Evolutionary conservation across 2,329 filamentous ascomycete genomes (phyloP).

Genomic region (Fusarium chaquense): DNA sequence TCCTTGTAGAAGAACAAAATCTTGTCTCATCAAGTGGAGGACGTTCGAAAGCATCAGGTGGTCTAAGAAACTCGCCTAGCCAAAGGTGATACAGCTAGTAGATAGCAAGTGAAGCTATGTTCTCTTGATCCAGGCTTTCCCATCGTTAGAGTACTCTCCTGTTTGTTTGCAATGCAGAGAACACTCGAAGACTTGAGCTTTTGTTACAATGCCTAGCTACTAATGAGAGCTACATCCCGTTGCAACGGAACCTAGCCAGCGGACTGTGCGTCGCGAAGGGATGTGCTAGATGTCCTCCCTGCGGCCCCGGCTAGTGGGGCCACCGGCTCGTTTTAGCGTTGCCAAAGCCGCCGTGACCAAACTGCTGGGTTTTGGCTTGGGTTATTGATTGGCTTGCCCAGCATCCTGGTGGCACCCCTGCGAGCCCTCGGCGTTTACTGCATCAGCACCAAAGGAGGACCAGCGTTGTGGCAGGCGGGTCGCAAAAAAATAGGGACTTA

Average conservation of each 20-base stretch:
- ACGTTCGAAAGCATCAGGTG: not conserved
- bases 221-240: not conserved
- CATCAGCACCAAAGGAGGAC: conserved; percentile 23
- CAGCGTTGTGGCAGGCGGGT: conserved; percentile 15
- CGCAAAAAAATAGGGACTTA: no score
- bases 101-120: not conserved
- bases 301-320: conserved; percentile 44
- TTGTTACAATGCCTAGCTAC: not conserved
- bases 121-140: not conserved
- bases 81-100: not conserved
- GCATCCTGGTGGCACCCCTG: conserved; percentile 26
- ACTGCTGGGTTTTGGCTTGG: conserved; percentile 47
- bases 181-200: not conserved
- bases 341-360: conserved; percentile 52
- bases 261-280: conserved; percentile 31
- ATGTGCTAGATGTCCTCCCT: conserved; percentile 18
- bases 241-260: not conserved
- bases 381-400: conserved; percentile 42
- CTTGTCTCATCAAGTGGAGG: not conserved
- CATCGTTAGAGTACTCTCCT: not conserved
- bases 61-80: not conserved
- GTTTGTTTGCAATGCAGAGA: not conserved
- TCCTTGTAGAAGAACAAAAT: not conserved
- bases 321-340: conserved; percentile 48
- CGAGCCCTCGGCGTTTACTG: conserved; percentile 37